A percentile compares a stretch with the other conserved stretches of the same genome.
Evolutionary conservation across 2,329 filamentous ascomycete species (phyloP).

Genomic region (Fusarium paranaense): DNA sequence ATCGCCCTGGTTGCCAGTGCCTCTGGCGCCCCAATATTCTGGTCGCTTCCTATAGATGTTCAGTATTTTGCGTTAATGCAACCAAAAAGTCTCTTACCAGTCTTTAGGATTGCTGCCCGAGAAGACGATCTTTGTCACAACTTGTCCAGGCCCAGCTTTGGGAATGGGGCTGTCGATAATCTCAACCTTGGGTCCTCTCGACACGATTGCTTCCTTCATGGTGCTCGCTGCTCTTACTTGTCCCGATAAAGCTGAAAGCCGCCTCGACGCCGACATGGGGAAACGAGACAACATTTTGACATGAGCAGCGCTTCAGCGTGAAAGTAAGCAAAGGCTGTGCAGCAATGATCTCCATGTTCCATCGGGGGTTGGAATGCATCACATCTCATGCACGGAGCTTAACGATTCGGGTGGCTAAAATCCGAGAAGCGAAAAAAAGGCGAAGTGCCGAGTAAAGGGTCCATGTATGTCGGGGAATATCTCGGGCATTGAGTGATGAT

Average conservation of each 20-base stretch:
- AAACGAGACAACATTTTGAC: constrained; percentile 12
- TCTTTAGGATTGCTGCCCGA: constrained; percentile 29
- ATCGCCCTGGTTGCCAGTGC: constrained; percentile 21
- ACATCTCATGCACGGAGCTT: background rate
- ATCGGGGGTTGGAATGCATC: background rate
- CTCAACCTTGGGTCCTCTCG: constrained; percentile 10
- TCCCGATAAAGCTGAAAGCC: background rate
- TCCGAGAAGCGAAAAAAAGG: constrained; percentile 25
- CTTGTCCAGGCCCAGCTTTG: constrained; percentile 8
- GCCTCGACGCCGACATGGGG: background rate
- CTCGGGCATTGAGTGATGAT: background rate
- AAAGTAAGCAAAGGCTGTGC: background rate
- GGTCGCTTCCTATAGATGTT: constrained; percentile 7
- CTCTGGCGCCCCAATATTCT: constrained; percentile 22
- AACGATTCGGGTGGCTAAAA: background rate
- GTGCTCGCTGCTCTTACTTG: constrained; percentile 6
- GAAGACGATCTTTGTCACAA: constrained; percentile 18
- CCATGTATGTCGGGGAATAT: background rate
- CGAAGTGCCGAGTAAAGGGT: constrained; percentile 16
- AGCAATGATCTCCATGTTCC: background rate
- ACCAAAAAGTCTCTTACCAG: background rate
- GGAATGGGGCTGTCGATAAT: constrained; percentile 14
- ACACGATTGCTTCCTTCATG: constrained; percentile 31
- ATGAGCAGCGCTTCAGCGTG: too few species aligned
- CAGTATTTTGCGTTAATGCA: background rate